Conservation (phyloP, 768 basidiomycete species). For the Baorangia bicolor region DNA sequence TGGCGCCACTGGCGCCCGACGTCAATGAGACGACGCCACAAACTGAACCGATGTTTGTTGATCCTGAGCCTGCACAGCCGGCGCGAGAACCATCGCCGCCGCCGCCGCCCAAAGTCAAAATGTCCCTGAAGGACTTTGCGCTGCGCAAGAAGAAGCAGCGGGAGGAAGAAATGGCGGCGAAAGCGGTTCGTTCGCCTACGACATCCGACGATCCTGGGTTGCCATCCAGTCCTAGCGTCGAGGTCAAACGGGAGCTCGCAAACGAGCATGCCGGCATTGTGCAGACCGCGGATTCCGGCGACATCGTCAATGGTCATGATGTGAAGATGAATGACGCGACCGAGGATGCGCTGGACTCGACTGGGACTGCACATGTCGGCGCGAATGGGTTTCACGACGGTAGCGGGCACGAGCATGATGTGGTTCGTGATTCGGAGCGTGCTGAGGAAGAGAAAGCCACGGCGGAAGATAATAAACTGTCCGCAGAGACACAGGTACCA, state of each 20-base stretch:
- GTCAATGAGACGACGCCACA: background rate
- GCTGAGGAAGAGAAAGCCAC: background rate
- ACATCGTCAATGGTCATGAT: constrained; percentile 4
- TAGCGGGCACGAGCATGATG: background rate
- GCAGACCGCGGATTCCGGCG: background rate
- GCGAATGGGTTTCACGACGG: constrained; percentile 1
- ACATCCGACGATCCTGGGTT: constrained; percentile 10
- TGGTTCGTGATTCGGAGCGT: background rate
- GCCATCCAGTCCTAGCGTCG: constrained; percentile 21
- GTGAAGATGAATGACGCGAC: constrained; percentile 10
- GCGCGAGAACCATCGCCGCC: constrained; percentile 28
- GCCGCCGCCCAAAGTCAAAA: constrained; percentile 49
- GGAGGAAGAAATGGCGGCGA: constrained; percentile 42
- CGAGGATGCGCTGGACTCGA: background rate
- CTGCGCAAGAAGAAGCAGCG: constrained; percentile 52
- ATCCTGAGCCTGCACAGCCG: constrained; percentile 6
- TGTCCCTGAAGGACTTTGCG: constrained; percentile 59
- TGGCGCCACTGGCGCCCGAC: background rate
- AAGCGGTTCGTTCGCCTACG: constrained; percentile 25
- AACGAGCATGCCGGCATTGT: background rate
- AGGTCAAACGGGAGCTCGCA: constrained; percentile 17
- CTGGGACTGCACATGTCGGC: background rate
- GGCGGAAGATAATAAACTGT: background rate
- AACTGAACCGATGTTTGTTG: constrained; percentile 10
- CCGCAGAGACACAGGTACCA: background rate